These are phyloP conservation scores for Yarrowia osloensis DNA, from an alignment of 805 yeast species.

Conservation along the genomic window DNA sequence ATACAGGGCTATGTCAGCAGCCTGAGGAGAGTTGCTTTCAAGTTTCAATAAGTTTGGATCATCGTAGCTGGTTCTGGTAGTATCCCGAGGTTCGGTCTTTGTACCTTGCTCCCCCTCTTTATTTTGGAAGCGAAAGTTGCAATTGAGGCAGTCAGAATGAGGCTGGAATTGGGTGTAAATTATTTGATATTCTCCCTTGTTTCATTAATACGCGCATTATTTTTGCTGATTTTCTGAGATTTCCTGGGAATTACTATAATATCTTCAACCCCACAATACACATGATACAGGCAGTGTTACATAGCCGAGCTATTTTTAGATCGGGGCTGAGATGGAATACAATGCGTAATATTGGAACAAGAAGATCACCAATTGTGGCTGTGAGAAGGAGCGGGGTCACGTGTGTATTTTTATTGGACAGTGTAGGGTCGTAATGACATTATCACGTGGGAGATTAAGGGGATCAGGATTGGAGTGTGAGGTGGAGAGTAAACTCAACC, in stretches of 20 bases:
- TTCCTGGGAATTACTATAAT: background rate
- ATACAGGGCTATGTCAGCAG: background rate
- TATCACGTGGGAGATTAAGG: too few species aligned
- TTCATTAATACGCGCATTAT: too few species aligned
- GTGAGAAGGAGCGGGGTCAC: background rate
- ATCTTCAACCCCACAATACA: background rate
- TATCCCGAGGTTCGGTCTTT: background rate
- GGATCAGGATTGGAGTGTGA: too few species aligned
- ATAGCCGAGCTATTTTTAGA: constrained; percentile 6
- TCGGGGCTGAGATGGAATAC: background rate
- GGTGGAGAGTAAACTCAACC: too few species aligned
- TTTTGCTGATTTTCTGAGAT: background rate
- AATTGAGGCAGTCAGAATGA: too few species aligned
- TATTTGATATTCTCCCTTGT: too few species aligned
- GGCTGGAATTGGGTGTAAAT: too few species aligned
- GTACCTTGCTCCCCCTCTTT: background rate
- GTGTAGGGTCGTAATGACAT: too few species aligned
- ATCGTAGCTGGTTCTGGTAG: background rate
- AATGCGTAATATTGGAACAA: too few species aligned
- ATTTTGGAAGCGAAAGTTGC: too few species aligned
- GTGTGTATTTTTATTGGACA: background rate
- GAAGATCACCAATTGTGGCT: too few species aligned
- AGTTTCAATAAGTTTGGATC: background rate
- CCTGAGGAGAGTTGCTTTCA: too few species aligned
- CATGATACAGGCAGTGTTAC: constrained; percentile 3